Conservation (phyloP, 2,329 filamentous ascomycete species). For the Fusarium equiseti region DNA sequence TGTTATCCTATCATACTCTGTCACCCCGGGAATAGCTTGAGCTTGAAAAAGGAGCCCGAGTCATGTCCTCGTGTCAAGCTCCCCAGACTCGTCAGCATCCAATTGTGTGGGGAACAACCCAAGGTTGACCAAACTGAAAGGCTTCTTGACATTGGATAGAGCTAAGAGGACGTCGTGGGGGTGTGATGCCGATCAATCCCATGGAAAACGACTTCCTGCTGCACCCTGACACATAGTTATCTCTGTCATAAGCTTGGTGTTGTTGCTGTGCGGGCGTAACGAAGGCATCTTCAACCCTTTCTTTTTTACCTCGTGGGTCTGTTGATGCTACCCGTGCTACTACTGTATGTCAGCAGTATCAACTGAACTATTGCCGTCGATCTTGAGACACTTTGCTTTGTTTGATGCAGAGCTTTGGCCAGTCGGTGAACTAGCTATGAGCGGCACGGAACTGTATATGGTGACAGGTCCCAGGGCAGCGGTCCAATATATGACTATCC, state of each 20-base stretch:
- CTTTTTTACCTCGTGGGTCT: constrained; percentile 9
- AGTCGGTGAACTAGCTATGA: background rate
- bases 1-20: background rate
- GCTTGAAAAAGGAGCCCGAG: constrained; percentile 9
- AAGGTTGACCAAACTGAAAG: background rate
- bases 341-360: background rate
- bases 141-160: constrained; percentile 16
- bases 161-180: constrained; percentile 3
- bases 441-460: background rate
- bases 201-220: constrained; percentile 4
- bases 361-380: constrained; percentile 6
- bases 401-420: constrained; percentile 7
- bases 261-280: constrained; percentile 18
- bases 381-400: constrained; percentile 7
- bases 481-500: constrained; percentile 4
- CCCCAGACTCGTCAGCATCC: constrained; percentile 18
- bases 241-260: constrained; percentile 1
- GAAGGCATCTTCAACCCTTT: constrained; percentile 18
- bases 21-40: constrained; percentile 21
- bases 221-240: constrained; percentile 12
- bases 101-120: constrained; percentile 10
- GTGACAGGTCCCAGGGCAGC: background rate
- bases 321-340: constrained; percentile 21
- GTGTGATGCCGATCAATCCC: constrained; percentile 21
- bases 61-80: constrained; percentile 9